Conservation (phyloP, 352 stramenopile genomes). For the Phytophthora hybrid region DNA sequence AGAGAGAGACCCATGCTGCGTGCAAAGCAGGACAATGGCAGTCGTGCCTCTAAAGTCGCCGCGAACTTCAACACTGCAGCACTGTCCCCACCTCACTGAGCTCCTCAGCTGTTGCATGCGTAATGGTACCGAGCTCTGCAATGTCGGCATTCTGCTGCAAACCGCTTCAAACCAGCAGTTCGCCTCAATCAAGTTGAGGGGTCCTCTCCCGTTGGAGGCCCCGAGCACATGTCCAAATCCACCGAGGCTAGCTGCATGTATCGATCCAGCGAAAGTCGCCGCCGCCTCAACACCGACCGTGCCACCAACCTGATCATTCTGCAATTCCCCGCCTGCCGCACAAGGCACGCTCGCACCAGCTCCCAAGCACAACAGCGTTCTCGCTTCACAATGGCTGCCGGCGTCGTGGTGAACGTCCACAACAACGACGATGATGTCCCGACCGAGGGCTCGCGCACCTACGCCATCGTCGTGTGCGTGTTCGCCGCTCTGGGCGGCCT, state of each 20-base stretch:
- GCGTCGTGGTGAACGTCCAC: slow-evolving; percentile 21
- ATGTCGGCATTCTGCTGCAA: background rate
- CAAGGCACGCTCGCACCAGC: background rate
- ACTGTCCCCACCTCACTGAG: background rate
- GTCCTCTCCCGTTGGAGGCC: background rate
- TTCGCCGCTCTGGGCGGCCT: slow-evolving; percentile 7
- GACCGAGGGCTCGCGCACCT: slow-evolving; percentile 15
- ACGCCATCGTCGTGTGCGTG: slow-evolving; percentile 22
- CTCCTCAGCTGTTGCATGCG: background rate
- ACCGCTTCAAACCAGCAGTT: background rate
- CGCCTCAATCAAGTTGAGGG: background rate
- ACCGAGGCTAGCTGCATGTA: background rate
- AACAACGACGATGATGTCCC: slow-evolving; percentile 14
- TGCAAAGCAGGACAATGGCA: too few relatives aligned
- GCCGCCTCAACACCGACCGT: background rate
- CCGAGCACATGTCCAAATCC: background rate
- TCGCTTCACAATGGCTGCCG: slow-evolving; percentile 14
- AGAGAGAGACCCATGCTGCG: too few relatives aligned
- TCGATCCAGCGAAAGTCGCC: too few relatives aligned
- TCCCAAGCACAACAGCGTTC: background rate
- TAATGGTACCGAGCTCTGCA: background rate
- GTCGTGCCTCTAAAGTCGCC: slow-evolving; percentile 18
- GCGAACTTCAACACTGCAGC: slow-evolving; percentile 23
- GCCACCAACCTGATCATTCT: background rate
- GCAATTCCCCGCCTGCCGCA: background rate